A percentile compares a stretch with the other conserved stretches of the same genome.
phyloP scores from a whole-genome alignment of 495 filamentous ascomycete genomes.

The Trypethelium eluteriae region DNA sequence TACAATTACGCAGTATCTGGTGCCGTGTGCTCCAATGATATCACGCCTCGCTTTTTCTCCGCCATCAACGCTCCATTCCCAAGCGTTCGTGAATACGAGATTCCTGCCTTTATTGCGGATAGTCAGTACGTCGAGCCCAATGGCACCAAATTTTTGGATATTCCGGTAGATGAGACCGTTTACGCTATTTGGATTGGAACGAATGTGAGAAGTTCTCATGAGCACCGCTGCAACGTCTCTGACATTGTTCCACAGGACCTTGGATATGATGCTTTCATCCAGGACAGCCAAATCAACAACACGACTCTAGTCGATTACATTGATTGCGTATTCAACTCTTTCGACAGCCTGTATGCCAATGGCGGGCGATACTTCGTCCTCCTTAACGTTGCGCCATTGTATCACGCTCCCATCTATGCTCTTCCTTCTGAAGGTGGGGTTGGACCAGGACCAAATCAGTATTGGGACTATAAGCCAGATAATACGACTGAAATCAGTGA shows the following conservation, averaged over 20 bases:
- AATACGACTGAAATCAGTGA: constrained; percentile 51
- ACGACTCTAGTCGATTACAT: constrained; percentile 38
- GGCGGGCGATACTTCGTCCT: constrained; percentile 64
- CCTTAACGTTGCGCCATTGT: constrained; percentile 56
- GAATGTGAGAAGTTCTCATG: constrained; percentile 35
- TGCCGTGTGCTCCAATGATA: constrained; percentile 61
- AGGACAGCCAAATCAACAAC: constrained; percentile 46
- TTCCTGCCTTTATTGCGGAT: constrained; percentile 61
- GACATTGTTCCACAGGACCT: constrained; percentile 42
- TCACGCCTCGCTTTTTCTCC: constrained; percentile 47
- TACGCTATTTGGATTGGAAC: constrained; percentile 74
- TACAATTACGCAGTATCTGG: constrained; percentile 48
- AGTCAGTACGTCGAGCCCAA: constrained; percentile 36
- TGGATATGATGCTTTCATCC: constrained; percentile 54
- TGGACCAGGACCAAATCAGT: constrained; percentile 38
- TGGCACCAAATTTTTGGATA: constrained; percentile 44
- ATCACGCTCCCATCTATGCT: constrained; percentile 55
- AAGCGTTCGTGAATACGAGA: constrained; percentile 56
- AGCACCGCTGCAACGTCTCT: too few relatives aligned
- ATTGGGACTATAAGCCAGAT: constrained; percentile 52
- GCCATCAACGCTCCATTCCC: constrained; percentile 45
- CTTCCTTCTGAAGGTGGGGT: constrained; percentile 44
- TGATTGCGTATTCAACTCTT: constrained; percentile 53
- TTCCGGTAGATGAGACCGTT: constrained; percentile 51
- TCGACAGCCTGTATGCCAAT: constrained; percentile 53